Evolutionary conservation across 176 grass and related monocot species (phyloP), one percentile per base, ranked within the genome.

Genomic region (Oryza australiensis): DNA sequence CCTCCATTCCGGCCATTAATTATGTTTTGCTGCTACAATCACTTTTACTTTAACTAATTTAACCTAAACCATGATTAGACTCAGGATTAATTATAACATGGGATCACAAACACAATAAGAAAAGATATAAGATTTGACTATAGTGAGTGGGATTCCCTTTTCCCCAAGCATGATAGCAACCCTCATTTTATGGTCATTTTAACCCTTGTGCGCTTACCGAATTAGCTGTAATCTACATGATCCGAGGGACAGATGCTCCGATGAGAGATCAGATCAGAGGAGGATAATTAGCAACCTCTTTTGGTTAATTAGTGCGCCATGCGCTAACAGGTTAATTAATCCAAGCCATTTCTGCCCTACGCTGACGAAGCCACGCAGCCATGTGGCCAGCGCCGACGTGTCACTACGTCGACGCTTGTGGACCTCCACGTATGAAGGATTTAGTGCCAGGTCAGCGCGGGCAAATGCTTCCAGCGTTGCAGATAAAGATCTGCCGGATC

Each of bases 141-240:
- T 32, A 45, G 12, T 18, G 26, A 66, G 38, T 29, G 74, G 51
- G 20, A 55, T 22, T n/a, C 28, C 9, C 41, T 26, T 66, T 68
- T 5, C 24, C 63, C 43, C 32, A 26, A 26, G 86, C 82, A 81
- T 15, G 76, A 85, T 53, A 80, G 64, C 41, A 64, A 62, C 75
- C 13, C 70, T 63, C 53, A 26, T 35, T 66, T 57, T 22, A 70
- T 49, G 49, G 0, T 22, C 48, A 53, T 55, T 22, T 60, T n/a
- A 60, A 69, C 43, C 32, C 32, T 80, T 86, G 66, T 81, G 88
- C 78, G 88, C 78, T 77, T 82, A 86, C 88, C 88, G 59, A 75
- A 88, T 51, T 66, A 55, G 57, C 62, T 84, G 84, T 88, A 72
- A 26, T 33, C 83, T 23, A 66, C 69, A 83, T 70, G 64, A 75